Evolutionary conservation across 1,139 yeast genomes (phyloP).

Genomic region (Pichia sp.): DNA sequence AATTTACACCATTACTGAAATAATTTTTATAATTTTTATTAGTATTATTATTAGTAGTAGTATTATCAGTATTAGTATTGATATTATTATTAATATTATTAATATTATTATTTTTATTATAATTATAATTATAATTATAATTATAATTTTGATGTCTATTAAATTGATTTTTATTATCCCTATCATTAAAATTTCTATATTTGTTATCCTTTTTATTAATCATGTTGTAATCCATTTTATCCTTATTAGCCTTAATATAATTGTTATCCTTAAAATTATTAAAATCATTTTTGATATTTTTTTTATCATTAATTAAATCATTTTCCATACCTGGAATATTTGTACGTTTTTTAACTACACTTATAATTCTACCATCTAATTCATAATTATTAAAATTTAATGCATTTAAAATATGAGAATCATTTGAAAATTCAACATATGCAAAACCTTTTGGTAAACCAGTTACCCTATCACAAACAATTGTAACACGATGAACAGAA

Average conservation of each 20-base stretch:
- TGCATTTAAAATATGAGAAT: conserved; percentile 58
- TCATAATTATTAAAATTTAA: conserved; percentile 58
- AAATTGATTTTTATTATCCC: too few species aligned
- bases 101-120: too few species aligned
- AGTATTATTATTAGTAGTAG: neutral
- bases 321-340: conserved; percentile 45
- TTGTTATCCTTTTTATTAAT: too few species aligned
- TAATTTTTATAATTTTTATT: neutral
- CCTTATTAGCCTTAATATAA: neutral
- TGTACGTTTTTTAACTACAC: conserved; percentile 72
- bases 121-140: too few species aligned
- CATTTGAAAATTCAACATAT: conserved; percentile 70
- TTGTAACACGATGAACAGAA: conserved; percentile 72
- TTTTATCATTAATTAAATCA: neutral
- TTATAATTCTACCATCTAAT: conserved; percentile 63
- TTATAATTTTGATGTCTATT: neutral
- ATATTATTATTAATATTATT: neutral
- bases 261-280: neutral
- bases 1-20: neutral
- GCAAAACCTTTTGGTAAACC: conserved; percentile 87
- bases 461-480: conserved; percentile 61
- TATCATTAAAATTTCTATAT: too few species aligned
- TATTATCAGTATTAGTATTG: neutral
- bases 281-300: neutral
- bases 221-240: neutral